These are phyloP conservation scores for Wilcoxina mikolae DNA, from an alignment of 495 filamentous ascomycete species.

Conservation along the genomic window DNA sequence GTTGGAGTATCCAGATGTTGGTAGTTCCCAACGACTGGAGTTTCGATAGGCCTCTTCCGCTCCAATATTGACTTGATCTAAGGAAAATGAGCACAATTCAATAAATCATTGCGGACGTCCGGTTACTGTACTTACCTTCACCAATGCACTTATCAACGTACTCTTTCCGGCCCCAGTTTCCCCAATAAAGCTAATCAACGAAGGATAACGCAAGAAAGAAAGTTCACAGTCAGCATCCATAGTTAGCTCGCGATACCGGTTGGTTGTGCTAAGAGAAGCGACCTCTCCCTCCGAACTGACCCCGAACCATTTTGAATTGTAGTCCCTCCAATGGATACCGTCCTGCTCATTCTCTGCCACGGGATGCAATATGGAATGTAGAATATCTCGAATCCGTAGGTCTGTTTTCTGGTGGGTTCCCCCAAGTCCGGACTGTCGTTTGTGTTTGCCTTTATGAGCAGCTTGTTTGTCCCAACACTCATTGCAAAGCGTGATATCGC, in stretches of 20 bases:
- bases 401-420: background rate
- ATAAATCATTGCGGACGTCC: background rate
- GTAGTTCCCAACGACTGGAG: background rate
- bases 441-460: background rate
- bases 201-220: too few species aligned
- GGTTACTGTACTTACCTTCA: conserved; percentile 14
- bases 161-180: conserved; percentile 25
- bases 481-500: background rate
- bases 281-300: background rate
- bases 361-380: background rate
- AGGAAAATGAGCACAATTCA: background rate
- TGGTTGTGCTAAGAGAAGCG: background rate
- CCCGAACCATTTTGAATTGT: background rate
- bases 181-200: conserved; percentile 22
- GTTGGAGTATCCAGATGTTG: conserved; percentile 29
- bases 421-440: background rate
- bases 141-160: conserved; percentile 21
- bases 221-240: too few species aligned
- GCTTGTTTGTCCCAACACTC: background rate
- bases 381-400: background rate
- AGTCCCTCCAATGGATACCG: too few species aligned
- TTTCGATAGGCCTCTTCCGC: background rate
- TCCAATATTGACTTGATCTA: background rate
- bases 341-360: too few species aligned
- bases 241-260: too few species aligned